Evolutionary conservation across 441 rosid genomes (phyloP), one percentile per base, ranked within the genome.

Genomic region (Theobroma grandiflorum): DNA sequence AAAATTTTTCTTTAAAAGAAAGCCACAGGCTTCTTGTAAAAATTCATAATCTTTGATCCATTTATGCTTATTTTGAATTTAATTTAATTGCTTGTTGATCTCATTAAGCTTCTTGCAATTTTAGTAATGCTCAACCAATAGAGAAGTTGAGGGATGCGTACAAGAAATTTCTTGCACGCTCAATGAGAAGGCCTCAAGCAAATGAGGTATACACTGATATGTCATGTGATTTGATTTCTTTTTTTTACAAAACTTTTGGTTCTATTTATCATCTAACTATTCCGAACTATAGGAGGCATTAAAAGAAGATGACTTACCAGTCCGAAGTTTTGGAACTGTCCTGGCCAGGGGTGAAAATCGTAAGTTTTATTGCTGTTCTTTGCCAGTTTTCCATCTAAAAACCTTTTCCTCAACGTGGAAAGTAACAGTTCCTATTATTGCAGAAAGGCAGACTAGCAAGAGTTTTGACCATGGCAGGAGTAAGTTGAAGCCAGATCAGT

Each of bases 271-370:
- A 26, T 71, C 15, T 35, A 15, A n/a, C 80, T 14, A 37, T 62
- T 64, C 62, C 55, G 10, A 75, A 59, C 15, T 58, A 22, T 22
- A 93, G 92, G 93, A 92, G 84, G 91, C 87, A 35, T 45, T 79
- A 2, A 87, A 80, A 77, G 98, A 88, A 85, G 84, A 82, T 79
- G 81, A 87, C 37, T 71, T 86, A 22, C 92, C 92, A 15, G 81
- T 79, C 35, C 86, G 98, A 82, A 93, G 95, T 86, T 96, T 96
- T 82, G 98, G 99, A 79, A 94, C 98, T 70, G 38, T 94, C 80
- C 74, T 96, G 83, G 58, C 88, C 42, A 87, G 83, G 57, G 92
- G 85, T 81, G 92, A 88, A 64, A 91, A 86, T 47, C 74, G 98
- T 91, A 84, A 90, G 94, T 84, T 61, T 38, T 7, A 59, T 33